phyloP scores from a whole-genome alignment of 129 eudicot genomes.

The Kitagawia praeruptora region DNA sequence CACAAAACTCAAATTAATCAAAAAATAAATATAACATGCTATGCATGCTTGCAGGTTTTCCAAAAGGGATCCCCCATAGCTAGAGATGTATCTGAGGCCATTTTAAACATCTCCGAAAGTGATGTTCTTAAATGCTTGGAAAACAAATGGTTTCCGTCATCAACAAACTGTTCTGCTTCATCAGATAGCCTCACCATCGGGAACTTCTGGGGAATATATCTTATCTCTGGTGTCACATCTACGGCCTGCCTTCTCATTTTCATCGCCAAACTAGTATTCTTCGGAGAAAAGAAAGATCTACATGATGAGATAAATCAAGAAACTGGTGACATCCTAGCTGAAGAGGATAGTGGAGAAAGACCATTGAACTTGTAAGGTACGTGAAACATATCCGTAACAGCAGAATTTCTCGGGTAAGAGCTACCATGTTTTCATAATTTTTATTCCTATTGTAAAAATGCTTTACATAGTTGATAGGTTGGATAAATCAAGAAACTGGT shows the following conservation, averaged over 20 bases:
- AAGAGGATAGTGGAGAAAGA: neutral
- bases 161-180: constrained; percentile 17
- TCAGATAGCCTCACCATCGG: constrained; percentile 27
- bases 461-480: too few relatives aligned
- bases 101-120: constrained; percentile 30
- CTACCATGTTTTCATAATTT: too few relatives aligned
- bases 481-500: too few relatives aligned
- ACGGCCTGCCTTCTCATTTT: constrained; percentile 33
- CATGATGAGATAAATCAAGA: neutral
- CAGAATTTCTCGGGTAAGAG: neutral
- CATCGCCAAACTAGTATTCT: constrained; percentile 6
- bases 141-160: constrained; percentile 28
- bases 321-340: neutral
- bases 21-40: neutral
- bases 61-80: constrained; percentile 51
- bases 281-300: neutral
- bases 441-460: too few relatives aligned
- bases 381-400: neutral
- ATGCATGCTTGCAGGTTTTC: constrained; percentile 30
- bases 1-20: neutral
- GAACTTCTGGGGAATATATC: constrained; percentile 53
- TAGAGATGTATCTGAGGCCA: constrained; percentile 40
- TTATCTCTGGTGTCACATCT: constrained; percentile 34
- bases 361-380: neutral
- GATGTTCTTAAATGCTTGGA: constrained; percentile 27